Evolutionary conservation across 2,329 filamentous ascomycete species (phyloP).

Genomic region (Chaetomium strumarium): DNA sequence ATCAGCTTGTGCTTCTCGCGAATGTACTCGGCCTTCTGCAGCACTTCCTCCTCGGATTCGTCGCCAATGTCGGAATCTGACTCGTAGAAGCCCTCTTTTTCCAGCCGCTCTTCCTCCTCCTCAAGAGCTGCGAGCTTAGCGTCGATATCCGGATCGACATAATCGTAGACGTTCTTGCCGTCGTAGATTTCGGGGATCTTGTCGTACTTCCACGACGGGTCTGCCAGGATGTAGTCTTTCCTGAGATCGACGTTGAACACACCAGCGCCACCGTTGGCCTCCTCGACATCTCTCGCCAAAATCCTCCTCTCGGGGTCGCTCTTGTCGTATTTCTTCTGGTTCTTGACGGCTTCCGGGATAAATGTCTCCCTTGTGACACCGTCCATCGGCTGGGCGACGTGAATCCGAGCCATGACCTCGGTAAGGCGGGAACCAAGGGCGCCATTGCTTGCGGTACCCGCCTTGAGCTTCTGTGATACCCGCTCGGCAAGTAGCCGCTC

Average conservation of each 20-base stretch:
- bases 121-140: constrained; percentile 85
- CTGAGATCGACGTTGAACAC: constrained; percentile 93
- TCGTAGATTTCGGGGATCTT: constrained; percentile 90
- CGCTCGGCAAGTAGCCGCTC: constrained; percentile 88
- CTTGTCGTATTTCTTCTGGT: constrained; percentile 83
- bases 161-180: constrained; percentile 97
- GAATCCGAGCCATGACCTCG: constrained; percentile 88
- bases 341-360: constrained; percentile 79
- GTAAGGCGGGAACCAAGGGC: constrained; percentile 74
- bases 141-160: constrained; percentile 94
- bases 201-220: constrained; percentile 94
- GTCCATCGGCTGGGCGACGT: constrained; percentile 89
- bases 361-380: constrained; percentile 73
- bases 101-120: constrained; percentile 88
- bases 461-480: constrained; percentile 94
- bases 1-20: constrained; percentile 90
- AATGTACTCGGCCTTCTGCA: constrained; percentile 90
- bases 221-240: constrained; percentile 78
- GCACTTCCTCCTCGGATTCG: constrained; percentile 78
- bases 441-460: constrained; percentile 71
- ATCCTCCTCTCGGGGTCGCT: constrained; percentile 75
- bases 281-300: constrained; percentile 82
- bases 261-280: constrained; percentile 87
- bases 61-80: constrained; percentile 78
- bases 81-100: constrained; percentile 90